phyloP scores from a whole-genome alignment of 352 stramenopile genomes.

The Halophytophthora polymorphica region DNA sequence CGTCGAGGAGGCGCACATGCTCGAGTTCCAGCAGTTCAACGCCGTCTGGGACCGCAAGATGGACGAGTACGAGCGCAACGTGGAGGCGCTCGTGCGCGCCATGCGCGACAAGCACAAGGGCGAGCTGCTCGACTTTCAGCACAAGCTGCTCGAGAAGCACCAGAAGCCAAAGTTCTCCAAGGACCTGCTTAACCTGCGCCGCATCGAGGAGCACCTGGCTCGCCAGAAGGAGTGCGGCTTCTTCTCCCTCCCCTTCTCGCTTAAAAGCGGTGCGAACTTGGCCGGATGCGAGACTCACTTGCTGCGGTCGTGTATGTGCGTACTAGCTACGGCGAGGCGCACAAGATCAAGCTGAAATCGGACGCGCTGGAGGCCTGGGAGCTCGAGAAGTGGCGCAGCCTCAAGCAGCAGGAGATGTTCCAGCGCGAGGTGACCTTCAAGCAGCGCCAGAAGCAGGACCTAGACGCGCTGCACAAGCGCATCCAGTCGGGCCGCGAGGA shows the following conservation, averaged over 20 bases:
- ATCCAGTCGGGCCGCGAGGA: slow-evolving; percentile 93
- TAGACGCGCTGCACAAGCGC: slow-evolving; percentile 92
- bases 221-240: slow-evolving; percentile 80
- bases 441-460: slow-evolving; percentile 89
- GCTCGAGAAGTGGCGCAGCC: slow-evolving; percentile 93
- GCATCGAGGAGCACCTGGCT: slow-evolving; percentile 92
- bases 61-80: slow-evolving; percentile 93
- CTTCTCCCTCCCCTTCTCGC: neutral
- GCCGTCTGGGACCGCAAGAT: slow-evolving; percentile 96
- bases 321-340: slow-evolving; percentile 89
- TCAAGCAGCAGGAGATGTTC: slow-evolving; percentile 94
- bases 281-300: too few relatives aligned
- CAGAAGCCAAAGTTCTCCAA: slow-evolving; percentile 93
- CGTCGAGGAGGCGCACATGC: slow-evolving; percentile 97
- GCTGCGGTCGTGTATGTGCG: neutral
- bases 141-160: slow-evolving; percentile 90
- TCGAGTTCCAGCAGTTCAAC: slow-evolving; percentile 98
- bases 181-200: slow-evolving; percentile 91
- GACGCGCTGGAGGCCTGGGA: slow-evolving; percentile 94
- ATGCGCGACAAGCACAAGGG: slow-evolving; percentile 89
- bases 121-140: slow-evolving; percentile 92
- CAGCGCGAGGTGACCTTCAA: slow-evolving; percentile 95
- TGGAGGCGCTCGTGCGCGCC: slow-evolving; percentile 85
- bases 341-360: slow-evolving; percentile 96
- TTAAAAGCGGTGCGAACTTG: neutral